A percentile compares a stretch with the other conserved stretches of the same genome.
Conservation (phyloP, 225 moss, liverwort and hornwort genomes). For the Antitrichia curtipendula region DNA sequence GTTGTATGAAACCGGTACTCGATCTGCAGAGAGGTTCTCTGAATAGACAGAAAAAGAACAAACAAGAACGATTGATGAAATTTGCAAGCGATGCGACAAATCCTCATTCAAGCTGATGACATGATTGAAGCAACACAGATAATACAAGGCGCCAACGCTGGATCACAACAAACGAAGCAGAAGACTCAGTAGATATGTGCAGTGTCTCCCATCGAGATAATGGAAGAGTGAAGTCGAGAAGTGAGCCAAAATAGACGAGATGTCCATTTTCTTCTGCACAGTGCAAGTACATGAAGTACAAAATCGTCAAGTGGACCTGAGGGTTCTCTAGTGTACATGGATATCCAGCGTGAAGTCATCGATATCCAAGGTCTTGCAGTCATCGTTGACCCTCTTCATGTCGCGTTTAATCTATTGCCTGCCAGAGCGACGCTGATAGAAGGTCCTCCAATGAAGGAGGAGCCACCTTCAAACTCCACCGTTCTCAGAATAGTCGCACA, state of each 20-base stretch:
- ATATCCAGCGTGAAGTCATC: background rate
- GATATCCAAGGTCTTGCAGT: conserved; percentile 1
- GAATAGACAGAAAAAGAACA: too few relatives aligned
- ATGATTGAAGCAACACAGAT: background rate
- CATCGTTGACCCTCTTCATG: conserved; percentile 4
- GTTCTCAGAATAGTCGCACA: conserved; percentile 30
- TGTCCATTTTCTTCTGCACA: conserved; percentile 47
- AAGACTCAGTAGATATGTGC: background rate
- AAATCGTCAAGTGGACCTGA: conserved; percentile 15
- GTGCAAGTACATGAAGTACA: conserved; percentile 26
- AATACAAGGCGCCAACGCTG: background rate
- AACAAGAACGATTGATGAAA: background rate
- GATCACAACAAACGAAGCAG: background rate
- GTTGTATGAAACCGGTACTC: background rate
- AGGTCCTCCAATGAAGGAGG: background rate
- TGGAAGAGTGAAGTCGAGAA: background rate
- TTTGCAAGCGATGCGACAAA: background rate
- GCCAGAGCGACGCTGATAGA: conserved; percentile 3
- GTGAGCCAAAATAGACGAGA: conserved; percentile 40
- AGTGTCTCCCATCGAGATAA: conserved; percentile 1
- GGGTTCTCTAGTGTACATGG: conserved; percentile 22
- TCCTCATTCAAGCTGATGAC: background rate
- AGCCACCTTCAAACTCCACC: conserved; percentile 25
- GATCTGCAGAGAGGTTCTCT: background rate
- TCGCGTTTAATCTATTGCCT: conserved; percentile 2